These are phyloP conservation scores for Trypanosomatidae sp. DNA, from an alignment of 208 protist species.

Conservation along the genomic window DNA sequence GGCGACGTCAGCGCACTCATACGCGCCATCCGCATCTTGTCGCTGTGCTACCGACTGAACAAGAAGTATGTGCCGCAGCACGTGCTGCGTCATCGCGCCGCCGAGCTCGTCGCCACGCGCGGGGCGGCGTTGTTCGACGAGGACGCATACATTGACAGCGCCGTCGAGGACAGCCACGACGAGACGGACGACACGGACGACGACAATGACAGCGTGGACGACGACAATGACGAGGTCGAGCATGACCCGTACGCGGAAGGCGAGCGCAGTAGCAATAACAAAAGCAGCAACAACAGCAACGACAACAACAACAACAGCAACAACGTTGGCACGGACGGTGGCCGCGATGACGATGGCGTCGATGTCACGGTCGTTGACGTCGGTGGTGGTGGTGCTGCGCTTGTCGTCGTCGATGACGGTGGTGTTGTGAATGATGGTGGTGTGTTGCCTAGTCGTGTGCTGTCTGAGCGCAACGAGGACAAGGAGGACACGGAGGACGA, in stretches of 20 bases:
- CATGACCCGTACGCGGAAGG: conserved; percentile 1
- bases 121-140: conserved; percentile 9
- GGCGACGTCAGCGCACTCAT: conserved; percentile 53
- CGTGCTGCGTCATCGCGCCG: conserved; percentile 45
- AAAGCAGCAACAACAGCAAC: neutral
- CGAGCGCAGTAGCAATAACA: conserved; percentile 1
- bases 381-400: too few species aligned
- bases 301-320: conserved; percentile 5
- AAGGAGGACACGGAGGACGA: too few species aligned
- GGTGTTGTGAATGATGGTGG: too few species aligned
- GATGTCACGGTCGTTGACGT: neutral
- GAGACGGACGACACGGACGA: conserved; percentile 8
- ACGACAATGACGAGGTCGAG: conserved; percentile 2
- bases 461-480: too few species aligned
- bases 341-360: conserved; percentile 1
- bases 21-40: conserved; percentile 45
- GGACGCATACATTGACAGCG: conserved; percentile 9
- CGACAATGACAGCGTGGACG: conserved; percentile 9
- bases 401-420: too few species aligned
- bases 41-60: conserved; percentile 57
- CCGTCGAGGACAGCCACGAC: conserved; percentile 4
- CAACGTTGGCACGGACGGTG: neutral
- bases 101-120: conserved; percentile 17
- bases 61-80: conserved; percentile 82
- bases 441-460: too few species aligned